Evolutionary conservation across 805 yeast genomes (phyloP).

Genomic region (Metschnikowia kunwiensis): DNA sequence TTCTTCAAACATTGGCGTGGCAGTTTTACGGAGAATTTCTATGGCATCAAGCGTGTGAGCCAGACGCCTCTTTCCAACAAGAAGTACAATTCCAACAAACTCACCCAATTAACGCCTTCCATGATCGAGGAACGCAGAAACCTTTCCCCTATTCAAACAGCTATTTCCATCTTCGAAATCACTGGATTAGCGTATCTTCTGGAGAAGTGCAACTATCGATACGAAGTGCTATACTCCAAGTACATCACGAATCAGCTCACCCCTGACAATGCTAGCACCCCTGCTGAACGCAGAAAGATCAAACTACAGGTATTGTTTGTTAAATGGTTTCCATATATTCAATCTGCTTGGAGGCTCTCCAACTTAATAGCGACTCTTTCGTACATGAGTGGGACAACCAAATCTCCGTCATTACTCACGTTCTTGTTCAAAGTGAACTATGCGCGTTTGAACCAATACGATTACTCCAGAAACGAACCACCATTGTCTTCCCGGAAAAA

Average conservation of each 20-base stretch:
- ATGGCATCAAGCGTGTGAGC: slow-evolving; percentile 72
- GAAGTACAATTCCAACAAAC: slow-evolving; percentile 29
- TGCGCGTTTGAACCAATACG: slow-evolving; percentile 55
- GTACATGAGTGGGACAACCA: slow-evolving; percentile 64
- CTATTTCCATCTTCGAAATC: slow-evolving; percentile 53
- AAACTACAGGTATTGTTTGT: slow-evolving; percentile 43
- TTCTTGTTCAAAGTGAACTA: slow-evolving; percentile 60
- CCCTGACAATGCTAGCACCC: slow-evolving; percentile 19
- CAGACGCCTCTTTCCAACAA: slow-evolving; percentile 31
- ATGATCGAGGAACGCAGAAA: slow-evolving; percentile 51
- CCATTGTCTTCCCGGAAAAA: slow-evolving; percentile 9
- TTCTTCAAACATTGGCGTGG: slow-evolving; percentile 75
- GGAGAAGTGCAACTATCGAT: slow-evolving; percentile 63
- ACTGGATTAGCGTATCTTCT: slow-evolving; percentile 66
- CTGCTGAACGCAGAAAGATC: slow-evolving; percentile 27
- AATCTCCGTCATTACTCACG: slow-evolving; percentile 63
- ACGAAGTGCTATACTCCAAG: slow-evolving; percentile 61
- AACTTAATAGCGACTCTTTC: slow-evolving; percentile 58
- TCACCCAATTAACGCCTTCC: slow-evolving; percentile 37
- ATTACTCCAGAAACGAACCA: slow-evolving; percentile 42
- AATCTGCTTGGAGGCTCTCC: slow-evolving; percentile 43
- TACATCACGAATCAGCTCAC: slow-evolving; percentile 48
- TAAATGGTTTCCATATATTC: slow-evolving; percentile 59
- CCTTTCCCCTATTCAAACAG: slow-evolving; percentile 51
- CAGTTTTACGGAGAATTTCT: slow-evolving; percentile 86